Base-by-base conservation (phyloP, 1,284 basidiomycete species). In the Cryptococcus sp. region DNA sequence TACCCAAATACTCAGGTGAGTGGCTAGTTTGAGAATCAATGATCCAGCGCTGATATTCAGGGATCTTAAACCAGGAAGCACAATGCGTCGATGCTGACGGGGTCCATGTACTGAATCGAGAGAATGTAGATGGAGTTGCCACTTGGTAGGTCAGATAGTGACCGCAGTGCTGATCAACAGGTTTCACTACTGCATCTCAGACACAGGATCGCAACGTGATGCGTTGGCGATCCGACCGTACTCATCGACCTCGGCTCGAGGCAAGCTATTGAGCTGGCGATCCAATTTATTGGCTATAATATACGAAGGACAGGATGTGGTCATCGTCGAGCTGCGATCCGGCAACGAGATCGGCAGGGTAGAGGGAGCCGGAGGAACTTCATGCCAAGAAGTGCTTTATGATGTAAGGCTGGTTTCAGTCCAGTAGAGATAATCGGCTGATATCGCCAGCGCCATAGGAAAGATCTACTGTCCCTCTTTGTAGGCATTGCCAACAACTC, bases 51-150 rank as follows among this genome's bases (percentile, higher is more conserved):
- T 39, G 36, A 39, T 14, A 75, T 74, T 2, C 43, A 48, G 78
- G 77, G 0, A 78, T 79, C 25, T 56, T 79, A 22, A 79, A 79
- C 52, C 77, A 78, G 56, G 76, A 79, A 59, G 71, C 76, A 0
- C 78, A 78, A 49, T 74, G 72, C 7, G 60, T 79, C 14, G 77
- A 77, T 47, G 48, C 47, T 9, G 60, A 69, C 23, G 67, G 77
- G 7, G 57, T 78, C 13, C 78, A 79, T 48, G 77, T 78, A 0
- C 57, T 79, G 24, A 79, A 79, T 55, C 63, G 77, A 13, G 77
- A 79, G 61, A 77, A n/a, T 39, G 21, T 41, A 25, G 23, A 36
- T 11, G 46, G 50, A 16, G n/a, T 9, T 0, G 10, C 48, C 5
- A 48, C 44, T 9, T 55, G 54, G 49, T 55, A 52, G 44, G 24